Evolutionary conservation across 306 rosid species (phyloP).

Genomic region (Ormosia emarginata): DNA sequence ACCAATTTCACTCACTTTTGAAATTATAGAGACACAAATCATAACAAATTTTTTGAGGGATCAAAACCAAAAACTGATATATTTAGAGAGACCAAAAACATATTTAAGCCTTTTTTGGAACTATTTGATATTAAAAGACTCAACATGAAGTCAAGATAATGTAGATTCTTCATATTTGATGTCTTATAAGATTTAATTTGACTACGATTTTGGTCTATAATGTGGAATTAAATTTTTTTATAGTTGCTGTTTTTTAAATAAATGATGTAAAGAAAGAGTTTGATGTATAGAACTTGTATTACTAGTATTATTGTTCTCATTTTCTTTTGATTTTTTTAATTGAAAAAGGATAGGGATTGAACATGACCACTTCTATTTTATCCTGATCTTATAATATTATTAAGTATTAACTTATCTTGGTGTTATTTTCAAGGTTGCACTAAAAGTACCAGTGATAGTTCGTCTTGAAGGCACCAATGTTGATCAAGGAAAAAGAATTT

Average conservation of each 20-base stretch:
- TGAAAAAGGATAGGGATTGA: neutral
- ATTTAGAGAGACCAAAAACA: no score
- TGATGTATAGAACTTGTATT: neutral
- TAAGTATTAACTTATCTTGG: slow-evolving; percentile 18
- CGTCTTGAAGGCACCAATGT: slow-evolving; percentile 99
- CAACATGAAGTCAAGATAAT: neutral
- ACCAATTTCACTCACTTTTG: no score
- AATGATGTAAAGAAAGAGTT: neutral
- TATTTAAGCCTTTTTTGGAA: neutral
- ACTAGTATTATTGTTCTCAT: neutral
- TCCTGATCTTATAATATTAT: neutral
- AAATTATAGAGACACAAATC: no score
- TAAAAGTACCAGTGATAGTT: slow-evolving; percentile 91
- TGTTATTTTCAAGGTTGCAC: slow-evolving; percentile 54
- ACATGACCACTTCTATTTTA: neutral
- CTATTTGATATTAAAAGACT: neutral
- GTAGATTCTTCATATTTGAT: neutral
- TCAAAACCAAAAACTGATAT: no score
- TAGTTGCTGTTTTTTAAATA: neutral
- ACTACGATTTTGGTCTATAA: slow-evolving; percentile 1
- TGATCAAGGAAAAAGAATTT: slow-evolving; percentile 87
- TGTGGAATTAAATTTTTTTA: neutral
- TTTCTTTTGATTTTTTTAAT: neutral
- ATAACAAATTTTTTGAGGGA: no score
- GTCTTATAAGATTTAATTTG: neutral